Evolutionary conservation across 202 grass and related monocot genomes (phyloP).

Genomic region (Panicum virgatum): DNA sequence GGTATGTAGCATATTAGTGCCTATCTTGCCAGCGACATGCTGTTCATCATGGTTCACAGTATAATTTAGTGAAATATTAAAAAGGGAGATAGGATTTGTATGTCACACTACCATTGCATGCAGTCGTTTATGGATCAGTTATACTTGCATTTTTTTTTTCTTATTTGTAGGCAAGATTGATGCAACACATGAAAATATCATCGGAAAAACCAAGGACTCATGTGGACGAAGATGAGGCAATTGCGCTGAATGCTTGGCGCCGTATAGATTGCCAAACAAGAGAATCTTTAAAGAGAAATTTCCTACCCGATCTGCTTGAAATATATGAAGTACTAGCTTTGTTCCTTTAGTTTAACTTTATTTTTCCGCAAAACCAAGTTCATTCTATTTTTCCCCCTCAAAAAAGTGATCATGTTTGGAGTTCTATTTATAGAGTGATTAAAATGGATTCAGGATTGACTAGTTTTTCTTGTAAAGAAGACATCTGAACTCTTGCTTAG

Average conservation of each 20-base stretch:
- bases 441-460: neutral
- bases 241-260: constrained; percentile 71
- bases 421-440: neutral
- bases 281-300: constrained; percentile 64
- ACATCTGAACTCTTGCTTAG: no score
- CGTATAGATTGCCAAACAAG: constrained; percentile 71
- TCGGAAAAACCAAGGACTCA: constrained; percentile 50
- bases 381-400: no score
- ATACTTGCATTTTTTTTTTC: neutral
- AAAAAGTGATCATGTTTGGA: neutral
- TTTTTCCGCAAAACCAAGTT: neutral
- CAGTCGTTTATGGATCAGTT: neutral
- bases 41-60: constrained; percentile 22
- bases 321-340: constrained; percentile 58
- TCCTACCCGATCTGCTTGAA: constrained; percentile 59
- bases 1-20: constrained; percentile 33
- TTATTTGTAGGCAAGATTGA: constrained; percentile 58
- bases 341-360: neutral
- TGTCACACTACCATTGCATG: no score
- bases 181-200: constrained; percentile 44
- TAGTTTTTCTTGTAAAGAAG: neutral
- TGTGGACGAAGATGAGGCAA: constrained; percentile 46
- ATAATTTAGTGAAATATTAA: no score
- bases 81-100: no score
- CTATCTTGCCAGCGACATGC: neutral